Conservation (phyloP, 768 basidiomycete genomes). For the Glaciozyma martinii region DNA sequence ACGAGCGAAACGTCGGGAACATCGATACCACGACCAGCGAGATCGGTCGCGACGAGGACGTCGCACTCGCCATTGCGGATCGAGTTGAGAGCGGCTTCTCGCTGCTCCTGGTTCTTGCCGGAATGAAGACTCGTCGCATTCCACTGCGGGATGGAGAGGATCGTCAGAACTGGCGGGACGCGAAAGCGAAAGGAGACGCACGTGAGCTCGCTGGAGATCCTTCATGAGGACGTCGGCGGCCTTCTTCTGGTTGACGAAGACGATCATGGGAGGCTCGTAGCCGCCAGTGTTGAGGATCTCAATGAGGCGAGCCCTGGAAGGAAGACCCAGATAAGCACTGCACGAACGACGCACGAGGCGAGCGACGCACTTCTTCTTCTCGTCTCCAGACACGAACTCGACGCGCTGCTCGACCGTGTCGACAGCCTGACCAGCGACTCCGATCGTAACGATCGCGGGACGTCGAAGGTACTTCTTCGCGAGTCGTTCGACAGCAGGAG, state of each 20-base stretch:
- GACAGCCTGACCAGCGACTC: slow-evolving; percentile 93
- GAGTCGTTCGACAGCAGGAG: slow-evolving; percentile 47
- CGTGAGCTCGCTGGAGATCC: slow-evolving; percentile 78
- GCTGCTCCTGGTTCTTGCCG: slow-evolving; percentile 94
- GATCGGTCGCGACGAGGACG: slow-evolving; percentile 89
- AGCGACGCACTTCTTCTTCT: slow-evolving; percentile 80
- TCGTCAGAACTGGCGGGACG: slow-evolving; percentile 14
- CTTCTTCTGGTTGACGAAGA: slow-evolving; percentile 99
- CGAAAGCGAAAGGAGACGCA: slow-evolving; percentile 43
- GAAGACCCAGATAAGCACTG: not conserved
- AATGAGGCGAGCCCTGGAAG: slow-evolving; percentile 61
- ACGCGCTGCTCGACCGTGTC: slow-evolving; percentile 95
- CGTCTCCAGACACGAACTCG: slow-evolving; percentile 84
- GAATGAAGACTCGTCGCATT: slow-evolving; percentile 85
- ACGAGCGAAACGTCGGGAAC: slow-evolving; percentile 93
- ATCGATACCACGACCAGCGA: slow-evolving; percentile 98
- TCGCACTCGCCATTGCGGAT: slow-evolving; percentile 77
- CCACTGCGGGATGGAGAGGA: slow-evolving; percentile 50
- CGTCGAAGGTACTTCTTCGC: slow-evolving; percentile 86
- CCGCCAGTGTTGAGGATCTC: slow-evolving; percentile 85
- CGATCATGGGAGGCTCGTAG: slow-evolving; percentile 85
- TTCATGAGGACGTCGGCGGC: slow-evolving; percentile 97
- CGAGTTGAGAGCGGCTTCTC: slow-evolving; percentile 81
- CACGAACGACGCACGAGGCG: not conserved
- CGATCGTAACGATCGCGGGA: slow-evolving; percentile 93